phyloP scores from a whole-genome alignment of 208 protist genomes.

The Crithidia bombi region DNA sequence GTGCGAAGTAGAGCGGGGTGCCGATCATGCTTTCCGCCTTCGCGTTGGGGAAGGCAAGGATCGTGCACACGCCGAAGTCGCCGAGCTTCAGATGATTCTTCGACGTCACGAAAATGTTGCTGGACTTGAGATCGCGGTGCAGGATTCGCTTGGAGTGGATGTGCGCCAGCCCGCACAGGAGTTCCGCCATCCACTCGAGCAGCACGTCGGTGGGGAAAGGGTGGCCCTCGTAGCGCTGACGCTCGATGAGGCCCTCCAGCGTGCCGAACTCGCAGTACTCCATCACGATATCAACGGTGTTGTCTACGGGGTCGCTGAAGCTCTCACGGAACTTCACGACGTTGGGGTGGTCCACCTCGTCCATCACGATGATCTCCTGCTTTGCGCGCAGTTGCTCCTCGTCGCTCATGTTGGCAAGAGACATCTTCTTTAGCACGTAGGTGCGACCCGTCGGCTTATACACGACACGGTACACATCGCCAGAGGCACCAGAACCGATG shows the following conservation, averaged over 20 bases:
- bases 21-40: slow-evolving; percentile 84
- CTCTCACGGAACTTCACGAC: slow-evolving; percentile 90
- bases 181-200: slow-evolving; percentile 91
- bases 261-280: slow-evolving; percentile 88
- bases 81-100: slow-evolving; percentile 93
- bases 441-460: slow-evolving; percentile 50
- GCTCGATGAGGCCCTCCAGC: slow-evolving; percentile 88
- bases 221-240: slow-evolving; percentile 60
- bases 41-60: slow-evolving; percentile 66
- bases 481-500: slow-evolving; percentile 70
- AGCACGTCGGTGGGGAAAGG: slow-evolving; percentile 76
- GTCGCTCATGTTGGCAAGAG: slow-evolving; percentile 67
- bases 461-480: slow-evolving; percentile 75
- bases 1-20: slow-evolving; percentile 93
- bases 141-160: slow-evolving; percentile 89
- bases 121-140: slow-evolving; percentile 93
- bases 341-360: slow-evolving; percentile 88
- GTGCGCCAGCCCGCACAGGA: slow-evolving; percentile 85
- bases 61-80: slow-evolving; percentile 90
- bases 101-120: slow-evolving; percentile 92
- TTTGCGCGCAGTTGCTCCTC: slow-evolving; percentile 70
- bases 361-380: slow-evolving; percentile 91
- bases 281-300: slow-evolving; percentile 90
- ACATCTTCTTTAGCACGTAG: slow-evolving; percentile 90
- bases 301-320: slow-evolving; percentile 58